Base-by-base conservation (phyloP, 2,329 filamentous ascomycete species). In the Cercospora sesami region DNA sequence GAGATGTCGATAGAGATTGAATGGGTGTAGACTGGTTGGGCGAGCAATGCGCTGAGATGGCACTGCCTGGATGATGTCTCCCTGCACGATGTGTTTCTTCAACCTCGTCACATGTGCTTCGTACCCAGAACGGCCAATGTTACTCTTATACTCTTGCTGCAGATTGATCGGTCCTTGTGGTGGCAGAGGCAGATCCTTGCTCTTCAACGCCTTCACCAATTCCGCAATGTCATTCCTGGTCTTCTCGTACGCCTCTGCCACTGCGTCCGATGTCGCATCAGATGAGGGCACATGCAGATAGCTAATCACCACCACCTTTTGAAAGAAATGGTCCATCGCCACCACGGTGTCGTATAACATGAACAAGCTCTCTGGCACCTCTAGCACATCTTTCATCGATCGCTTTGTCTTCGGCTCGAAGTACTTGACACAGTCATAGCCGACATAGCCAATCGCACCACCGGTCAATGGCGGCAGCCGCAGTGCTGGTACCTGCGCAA, bases 31-130 rank as follows among this genome's bases (percentile, higher is more conserved):
- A 65, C 88, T 89, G 2, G 95, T 99, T 14, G 94, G 94, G 30
- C 94, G 88, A 7, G 94, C 90, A 77, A 98, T 92, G 63, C 95
- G 89, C 81, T 99, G 95, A 51, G 93, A 97, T 1, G 95, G 95
- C 16, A 99, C 95, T 0, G 93, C 93, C 80, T 99, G 95, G 81
- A 99, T 98, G 78, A 99, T 98, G 83, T 98, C 93, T 73, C 95
- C 95, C 70, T 87, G 86, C 74, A 88, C 86, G 74, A 99, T 98
- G 83, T 98, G 94, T 80, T 93, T 86, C 84, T 98, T 98, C 68
- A 99, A 85, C 58, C 82, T 84, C 26, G 87, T 90, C 65, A 99
- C 95, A 78, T 98, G 94, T n/a, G 81, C 83, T 82, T 97, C 93
- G 81, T 99, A 99, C 42, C 95, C 95, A 55, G 86, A 84, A 70